Evolutionary conservation across 192 early-diverging fungal genomes (phyloP).

Genomic region (Backusella luteola): DNA sequence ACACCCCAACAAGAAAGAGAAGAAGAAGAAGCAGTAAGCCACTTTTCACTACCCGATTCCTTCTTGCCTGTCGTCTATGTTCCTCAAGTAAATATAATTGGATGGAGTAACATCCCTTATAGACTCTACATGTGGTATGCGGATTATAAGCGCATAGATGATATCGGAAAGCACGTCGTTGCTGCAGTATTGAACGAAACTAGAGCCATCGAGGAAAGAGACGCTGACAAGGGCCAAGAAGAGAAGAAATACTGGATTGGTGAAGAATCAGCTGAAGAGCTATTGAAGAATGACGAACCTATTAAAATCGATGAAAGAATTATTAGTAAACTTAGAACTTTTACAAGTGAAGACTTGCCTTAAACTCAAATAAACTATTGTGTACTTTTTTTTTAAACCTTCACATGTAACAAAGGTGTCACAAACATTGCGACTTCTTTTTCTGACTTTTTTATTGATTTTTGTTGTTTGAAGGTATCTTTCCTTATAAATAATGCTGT

Average conservation of each 20-base stretch:
- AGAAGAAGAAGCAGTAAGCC: slow-evolving; percentile 17
- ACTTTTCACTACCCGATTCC: slow-evolving; percentile 30
- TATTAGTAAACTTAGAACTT: slow-evolving; percentile 19
- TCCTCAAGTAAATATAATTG: slow-evolving; percentile 43
- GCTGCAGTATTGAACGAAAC: slow-evolving; percentile 34
- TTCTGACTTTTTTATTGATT: not conserved
- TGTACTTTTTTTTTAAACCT: not conserved
- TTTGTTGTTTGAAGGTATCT: not conserved
- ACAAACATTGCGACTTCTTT: not conserved
- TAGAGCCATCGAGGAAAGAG: slow-evolving; percentile 19
- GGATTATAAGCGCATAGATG: slow-evolving; percentile 38
- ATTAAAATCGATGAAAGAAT: slow-evolving; percentile 29
- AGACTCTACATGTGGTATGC: slow-evolving; percentile 39
- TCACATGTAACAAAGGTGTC: not conserved
- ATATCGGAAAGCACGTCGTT: slow-evolving; percentile 38
- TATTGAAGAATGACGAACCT: slow-evolving; percentile 25
- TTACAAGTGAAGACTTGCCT: slow-evolving; percentile 22
- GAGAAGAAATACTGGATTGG: slow-evolving; percentile 39
- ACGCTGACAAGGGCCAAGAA: slow-evolving; percentile 26
- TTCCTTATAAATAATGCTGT: not conserved
- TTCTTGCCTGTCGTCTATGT: slow-evolving; percentile 38
- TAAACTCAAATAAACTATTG: not conserved
- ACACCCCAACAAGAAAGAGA: not conserved
- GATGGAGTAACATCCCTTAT: slow-evolving; percentile 44
- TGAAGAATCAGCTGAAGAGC: slow-evolving; percentile 26